Evolutionary conservation across 169 alveolate genomes (phyloP), one percentile per base, ranked within the genome.

Genomic region (Plasmodium malariae): DNA sequence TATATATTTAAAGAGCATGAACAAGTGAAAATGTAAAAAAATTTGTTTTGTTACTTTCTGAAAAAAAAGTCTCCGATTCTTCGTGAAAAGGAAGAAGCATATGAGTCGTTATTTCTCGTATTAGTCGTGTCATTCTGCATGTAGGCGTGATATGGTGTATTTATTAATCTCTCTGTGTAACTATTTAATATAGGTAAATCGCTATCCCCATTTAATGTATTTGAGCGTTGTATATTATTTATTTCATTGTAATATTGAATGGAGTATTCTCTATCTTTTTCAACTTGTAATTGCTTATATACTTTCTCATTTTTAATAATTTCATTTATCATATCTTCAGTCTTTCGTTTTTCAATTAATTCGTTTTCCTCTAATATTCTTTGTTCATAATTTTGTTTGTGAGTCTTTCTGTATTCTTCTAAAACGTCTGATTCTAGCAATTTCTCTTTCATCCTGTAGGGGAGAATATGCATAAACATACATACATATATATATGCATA

Each of bases 221-320:
- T 67, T 67, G 63, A 24, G n/a, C 51, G 45, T 19, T 34, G 80
- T 21, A 83, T 11, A 28, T 36, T 51, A 67, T 83, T 83, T 67
- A 83, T 51, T 83, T 67, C 91, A 32, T 83, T 28, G 60, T 67
- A 83, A 83, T 54, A 83, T 54, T 83, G 91, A 11, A 60, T 48
- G 14, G 91, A 83, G 36, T 83, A 83, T 67, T 83, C 91, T 57
- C 51, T 83, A 70, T 83, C 91, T 19, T 67, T 83, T 43, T 83
- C 91, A 1, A 83, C 51, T 83, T 83, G 85, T 40, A 83, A 48
- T 28, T 83, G 91, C 36, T 40, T 83, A 67, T 83, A 83, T 48
- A 51, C 63, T 32, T 83, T 34, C 49, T 83, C 91, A 57, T 83
- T 83, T 83, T 83, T 67, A 57, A 3, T 36, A 40, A 11, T 67